These are phyloP conservation scores for Micractinium conductrix DNA, from an alignment of 139 green algal species.

Conservation along the genomic window DNA sequence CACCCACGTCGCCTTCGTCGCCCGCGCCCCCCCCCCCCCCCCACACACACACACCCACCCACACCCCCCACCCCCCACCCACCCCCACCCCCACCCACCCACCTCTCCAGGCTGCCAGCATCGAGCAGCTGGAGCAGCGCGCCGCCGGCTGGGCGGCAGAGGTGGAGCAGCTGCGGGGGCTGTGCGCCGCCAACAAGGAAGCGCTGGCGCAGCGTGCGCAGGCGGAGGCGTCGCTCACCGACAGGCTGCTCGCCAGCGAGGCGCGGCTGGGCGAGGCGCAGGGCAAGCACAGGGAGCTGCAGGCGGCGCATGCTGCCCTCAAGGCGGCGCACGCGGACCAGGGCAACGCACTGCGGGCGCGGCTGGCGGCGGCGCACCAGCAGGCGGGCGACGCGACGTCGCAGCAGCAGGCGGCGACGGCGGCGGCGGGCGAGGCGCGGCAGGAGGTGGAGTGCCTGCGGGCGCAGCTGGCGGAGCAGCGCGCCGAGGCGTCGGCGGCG, in stretches of 20 bases:
- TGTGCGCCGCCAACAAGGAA: background rate
- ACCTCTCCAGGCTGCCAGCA: background rate
- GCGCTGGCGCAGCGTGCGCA: background rate
- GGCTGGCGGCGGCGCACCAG: background rate
- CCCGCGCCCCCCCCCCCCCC: background rate
- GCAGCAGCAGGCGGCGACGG: background rate
- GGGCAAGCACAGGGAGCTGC: background rate
- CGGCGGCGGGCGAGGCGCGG: background rate
- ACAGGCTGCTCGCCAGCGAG: constrained; percentile 12
- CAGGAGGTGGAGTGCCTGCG: background rate
- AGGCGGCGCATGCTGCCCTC: background rate
- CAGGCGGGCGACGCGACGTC: background rate
- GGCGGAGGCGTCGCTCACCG: background rate
- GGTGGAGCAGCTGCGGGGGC: background rate
- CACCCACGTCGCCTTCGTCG: background rate
- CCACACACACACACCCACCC: background rate
- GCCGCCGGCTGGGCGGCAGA: background rate
- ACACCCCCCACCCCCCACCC: background rate
- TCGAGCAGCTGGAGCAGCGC: background rate
- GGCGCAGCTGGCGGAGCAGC: background rate
- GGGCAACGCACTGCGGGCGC: background rate
- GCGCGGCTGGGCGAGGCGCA: background rate
- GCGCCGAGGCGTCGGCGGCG: background rate
- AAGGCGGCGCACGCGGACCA: background rate
- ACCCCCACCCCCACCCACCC: background rate